Evolutionary conservation across 306 rosid species (phyloP).

Genomic region (Ochetophila trinervis): DNA sequence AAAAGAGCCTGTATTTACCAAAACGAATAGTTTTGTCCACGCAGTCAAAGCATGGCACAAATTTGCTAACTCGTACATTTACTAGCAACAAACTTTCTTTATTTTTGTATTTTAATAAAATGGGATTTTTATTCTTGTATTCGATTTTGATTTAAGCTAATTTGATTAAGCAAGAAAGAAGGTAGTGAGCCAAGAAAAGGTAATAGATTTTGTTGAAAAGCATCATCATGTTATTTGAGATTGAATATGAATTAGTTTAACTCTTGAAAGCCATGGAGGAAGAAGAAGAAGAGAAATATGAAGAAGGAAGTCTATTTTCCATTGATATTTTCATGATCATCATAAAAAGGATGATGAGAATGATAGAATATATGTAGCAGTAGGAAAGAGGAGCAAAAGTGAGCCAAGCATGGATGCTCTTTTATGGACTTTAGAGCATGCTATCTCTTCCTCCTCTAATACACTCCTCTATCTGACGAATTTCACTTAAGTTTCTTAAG

Average conservation of each 20-base stretch:
- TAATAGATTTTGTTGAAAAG: neutral
- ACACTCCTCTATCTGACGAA: too few relatives aligned
- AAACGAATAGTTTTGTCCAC: too few relatives aligned
- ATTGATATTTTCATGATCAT: constrained; percentile 13
- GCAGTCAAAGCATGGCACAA: too few relatives aligned
- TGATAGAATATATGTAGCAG: constrained; percentile 58
- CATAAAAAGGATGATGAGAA: neutral
- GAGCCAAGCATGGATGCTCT: constrained; percentile 63
- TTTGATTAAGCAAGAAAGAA: neutral
- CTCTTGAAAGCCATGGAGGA: neutral
- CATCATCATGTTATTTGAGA: neutral
- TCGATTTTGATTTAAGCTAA: too few relatives aligned
- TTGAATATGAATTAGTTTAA: neutral
- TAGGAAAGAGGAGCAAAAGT: constrained; percentile 25
- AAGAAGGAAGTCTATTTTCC: constrained; percentile 29
- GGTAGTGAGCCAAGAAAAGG: neutral
- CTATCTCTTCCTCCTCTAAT: constrained; percentile 32
- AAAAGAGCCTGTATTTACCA: too few relatives aligned
- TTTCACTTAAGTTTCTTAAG: too few relatives aligned
- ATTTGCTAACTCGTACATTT: too few relatives aligned
- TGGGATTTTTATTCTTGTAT: too few relatives aligned
- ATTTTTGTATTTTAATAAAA: too few relatives aligned
- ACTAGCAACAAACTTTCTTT: too few relatives aligned
- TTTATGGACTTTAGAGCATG: constrained; percentile 54
- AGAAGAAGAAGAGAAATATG: constrained; percentile 11